Evolutionary conservation across 2,329 filamentous ascomycete species (phyloP).

Genomic region (Fusarium solani-melongenae): DNA sequence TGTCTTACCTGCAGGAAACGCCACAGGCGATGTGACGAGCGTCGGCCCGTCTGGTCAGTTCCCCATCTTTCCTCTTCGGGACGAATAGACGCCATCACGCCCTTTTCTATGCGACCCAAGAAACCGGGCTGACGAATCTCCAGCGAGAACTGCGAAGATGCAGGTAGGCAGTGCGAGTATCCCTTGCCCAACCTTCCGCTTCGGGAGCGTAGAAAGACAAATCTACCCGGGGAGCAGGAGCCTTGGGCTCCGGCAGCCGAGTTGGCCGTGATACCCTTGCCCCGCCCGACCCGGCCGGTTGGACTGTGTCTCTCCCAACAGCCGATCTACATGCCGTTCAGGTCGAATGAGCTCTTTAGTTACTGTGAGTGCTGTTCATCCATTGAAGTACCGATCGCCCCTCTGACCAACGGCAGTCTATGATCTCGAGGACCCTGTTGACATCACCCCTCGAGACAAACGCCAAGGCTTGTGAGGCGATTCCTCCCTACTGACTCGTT

Average conservation of each 20-base stretch:
- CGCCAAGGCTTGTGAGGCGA: conserved; percentile 6
- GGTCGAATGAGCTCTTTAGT: conserved; percentile 35
- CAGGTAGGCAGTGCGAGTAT: conserved; percentile 20
- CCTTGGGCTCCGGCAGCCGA: conserved; percentile 16
- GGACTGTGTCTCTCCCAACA: conserved; percentile 14
- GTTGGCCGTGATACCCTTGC: neutral
- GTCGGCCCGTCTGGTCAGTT: conserved; percentile 34
- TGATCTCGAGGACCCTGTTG: conserved; percentile 1
- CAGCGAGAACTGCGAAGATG: conserved; percentile 24
- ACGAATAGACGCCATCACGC: conserved; percentile 4
- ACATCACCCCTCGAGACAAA: conserved; percentile 3
- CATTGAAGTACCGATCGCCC: neutral
- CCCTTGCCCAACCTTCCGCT: conserved; percentile 18
- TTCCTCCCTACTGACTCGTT: neutral
- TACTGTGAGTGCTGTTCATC: conserved; percentile 26
- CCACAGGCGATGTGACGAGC: conserved; percentile 35
- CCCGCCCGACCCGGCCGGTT: neutral
- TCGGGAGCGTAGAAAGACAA: conserved; percentile 28
- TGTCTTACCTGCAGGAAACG: conserved; percentile 37
- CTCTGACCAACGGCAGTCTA: neutral
- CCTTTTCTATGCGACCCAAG: neutral
- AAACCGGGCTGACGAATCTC: neutral
- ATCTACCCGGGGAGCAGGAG: conserved; percentile 35
- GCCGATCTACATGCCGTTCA: conserved; percentile 32
- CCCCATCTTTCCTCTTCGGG: conserved; percentile 1